Conservation (phyloP, 768 basidiomycete genomes). For the Tricholomella constricta region DNA sequence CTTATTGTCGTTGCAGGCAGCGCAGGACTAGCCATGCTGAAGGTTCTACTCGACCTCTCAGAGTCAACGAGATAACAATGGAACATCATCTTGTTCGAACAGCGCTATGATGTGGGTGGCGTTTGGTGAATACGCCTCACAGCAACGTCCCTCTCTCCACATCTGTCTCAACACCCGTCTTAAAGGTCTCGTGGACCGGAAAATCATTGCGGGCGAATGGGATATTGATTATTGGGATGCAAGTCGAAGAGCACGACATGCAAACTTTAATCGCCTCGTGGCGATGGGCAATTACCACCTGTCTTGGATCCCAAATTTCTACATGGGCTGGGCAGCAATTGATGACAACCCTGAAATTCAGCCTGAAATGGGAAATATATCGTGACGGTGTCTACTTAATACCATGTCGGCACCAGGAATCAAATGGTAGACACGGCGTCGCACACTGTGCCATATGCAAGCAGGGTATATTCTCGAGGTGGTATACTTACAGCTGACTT, state of each 20-base stretch:
- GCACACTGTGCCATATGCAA: constrained; percentile 42
- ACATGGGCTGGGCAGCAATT: constrained; percentile 56
- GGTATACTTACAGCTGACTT: background rate
- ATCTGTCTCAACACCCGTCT: constrained; percentile 47
- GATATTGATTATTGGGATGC: constrained; percentile 36
- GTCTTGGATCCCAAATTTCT: constrained; percentile 43
- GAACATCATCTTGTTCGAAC: constrained; percentile 56
- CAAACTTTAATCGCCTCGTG: constrained; percentile 54
- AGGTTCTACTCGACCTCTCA: constrained; percentile 51
- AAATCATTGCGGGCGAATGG: constrained; percentile 35
- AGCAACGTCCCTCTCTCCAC: constrained; percentile 38
- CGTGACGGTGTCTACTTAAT: too few species aligned
- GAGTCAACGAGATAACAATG: constrained; percentile 36
- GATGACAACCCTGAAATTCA: constrained; percentile 16
- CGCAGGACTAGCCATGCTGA: constrained; percentile 55
- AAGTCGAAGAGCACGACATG: constrained; percentile 21
- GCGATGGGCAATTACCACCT: constrained; percentile 59
- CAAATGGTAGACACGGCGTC: constrained; percentile 50
- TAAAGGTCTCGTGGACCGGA: constrained; percentile 46
- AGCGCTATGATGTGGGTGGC: constrained; percentile 54
- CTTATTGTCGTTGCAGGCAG: constrained; percentile 60
- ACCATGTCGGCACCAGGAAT: constrained; percentile 45
- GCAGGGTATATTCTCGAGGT: constrained; percentile 34
- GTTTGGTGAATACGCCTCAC: constrained; percentile 51
- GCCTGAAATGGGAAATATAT: constrained; percentile 47